phyloP scores from a whole-genome alignment of 73 alveolate genomes.

The Halteria grandinella region DNA sequence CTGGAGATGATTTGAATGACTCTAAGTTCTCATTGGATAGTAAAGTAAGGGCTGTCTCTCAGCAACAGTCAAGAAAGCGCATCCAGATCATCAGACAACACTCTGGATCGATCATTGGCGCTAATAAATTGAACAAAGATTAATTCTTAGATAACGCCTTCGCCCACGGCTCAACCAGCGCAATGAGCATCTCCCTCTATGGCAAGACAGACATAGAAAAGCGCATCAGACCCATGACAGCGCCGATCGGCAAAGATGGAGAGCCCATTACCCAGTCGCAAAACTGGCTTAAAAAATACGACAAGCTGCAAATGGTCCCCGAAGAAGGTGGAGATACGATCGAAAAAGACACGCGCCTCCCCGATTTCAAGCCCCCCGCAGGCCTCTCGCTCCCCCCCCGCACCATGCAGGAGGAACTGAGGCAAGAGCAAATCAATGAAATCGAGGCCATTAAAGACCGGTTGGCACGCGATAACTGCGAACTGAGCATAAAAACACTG shows the following conservation, averaged over 20 bases:
- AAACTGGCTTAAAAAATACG: conserved; percentile 3
- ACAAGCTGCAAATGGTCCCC: conserved; percentile 15
- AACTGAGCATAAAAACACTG: conserved; percentile 11
- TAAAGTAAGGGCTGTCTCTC: conserved; percentile 25
- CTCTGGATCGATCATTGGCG: too few species aligned
- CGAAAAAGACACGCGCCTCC: conserved; percentile 12
- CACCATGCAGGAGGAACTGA: conserved; percentile 31
- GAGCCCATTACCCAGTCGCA: too few species aligned
- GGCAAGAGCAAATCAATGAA: conserved; percentile 48
- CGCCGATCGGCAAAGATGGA: too few species aligned
- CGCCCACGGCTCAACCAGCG: too few species aligned
- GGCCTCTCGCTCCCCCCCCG: background rate
- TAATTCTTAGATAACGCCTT: too few species aligned
- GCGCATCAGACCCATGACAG: conserved; percentile 52
- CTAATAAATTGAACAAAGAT: too few species aligned
- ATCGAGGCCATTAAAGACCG: conserved; percentile 50
- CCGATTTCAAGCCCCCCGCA: conserved; percentile 27
- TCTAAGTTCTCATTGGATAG: conserved; percentile 24
- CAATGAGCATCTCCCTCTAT: too few species aligned
- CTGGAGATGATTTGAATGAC: background rate
- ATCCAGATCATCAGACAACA: conserved; percentile 29
- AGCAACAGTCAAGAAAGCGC: conserved; percentile 19
- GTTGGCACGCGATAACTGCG: conserved; percentile 55
- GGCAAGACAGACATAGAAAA: too few species aligned
- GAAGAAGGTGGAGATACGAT: conserved; percentile 11